Evolutionary conservation across 2,329 filamentous ascomycete species (phyloP).

Genomic region (Helminthosporium solani): DNA sequence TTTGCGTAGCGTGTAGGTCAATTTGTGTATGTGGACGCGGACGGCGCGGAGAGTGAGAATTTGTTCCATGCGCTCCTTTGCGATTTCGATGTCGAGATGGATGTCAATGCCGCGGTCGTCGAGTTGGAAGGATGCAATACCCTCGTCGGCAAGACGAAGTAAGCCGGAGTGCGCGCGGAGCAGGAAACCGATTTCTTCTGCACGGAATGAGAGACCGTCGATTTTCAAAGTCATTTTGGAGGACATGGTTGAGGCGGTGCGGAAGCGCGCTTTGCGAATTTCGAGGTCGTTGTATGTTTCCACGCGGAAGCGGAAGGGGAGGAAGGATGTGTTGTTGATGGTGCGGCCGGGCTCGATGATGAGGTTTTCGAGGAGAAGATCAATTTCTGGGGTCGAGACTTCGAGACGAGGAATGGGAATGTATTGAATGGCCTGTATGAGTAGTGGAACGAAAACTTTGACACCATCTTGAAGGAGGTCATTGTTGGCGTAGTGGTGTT

Average conservation of each 20-base stretch:
- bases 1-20: conserved; percentile 74
- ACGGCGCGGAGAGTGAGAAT: conserved; percentile 77
- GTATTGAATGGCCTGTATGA: conserved; percentile 78
- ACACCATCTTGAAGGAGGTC: conserved; percentile 74
- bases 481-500: conserved; percentile 63
- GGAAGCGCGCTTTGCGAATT: conserved; percentile 72
- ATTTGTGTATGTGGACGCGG: conserved; percentile 79
- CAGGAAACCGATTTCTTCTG: conserved; percentile 89
- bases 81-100: conserved; percentile 79
- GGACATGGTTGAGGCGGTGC: conserved; percentile 66
- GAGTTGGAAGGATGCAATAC: conserved; percentile 80
- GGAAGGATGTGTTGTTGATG: conserved; percentile 81
- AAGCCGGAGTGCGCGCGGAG: conserved; percentile 75
- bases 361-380: conserved; percentile 85
- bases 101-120: conserved; percentile 88
- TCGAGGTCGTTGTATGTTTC: conserved; percentile 86
- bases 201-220: conserved; percentile 78
- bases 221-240: conserved; percentile 76
- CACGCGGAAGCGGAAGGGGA: conserved; percentile 79
- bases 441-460: conserved; percentile 76
- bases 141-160: conserved; percentile 74
- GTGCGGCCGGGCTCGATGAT: conserved; percentile 85
- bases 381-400: conserved; percentile 76
- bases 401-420: conserved; percentile 90
- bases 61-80: conserved; percentile 73